A percentile compares a stretch with the other conserved stretches of the same genome.
Conservation (phyloP, 495 filamentous ascomycete genomes). For the Podospora bellae-mahoneyi region DNA sequence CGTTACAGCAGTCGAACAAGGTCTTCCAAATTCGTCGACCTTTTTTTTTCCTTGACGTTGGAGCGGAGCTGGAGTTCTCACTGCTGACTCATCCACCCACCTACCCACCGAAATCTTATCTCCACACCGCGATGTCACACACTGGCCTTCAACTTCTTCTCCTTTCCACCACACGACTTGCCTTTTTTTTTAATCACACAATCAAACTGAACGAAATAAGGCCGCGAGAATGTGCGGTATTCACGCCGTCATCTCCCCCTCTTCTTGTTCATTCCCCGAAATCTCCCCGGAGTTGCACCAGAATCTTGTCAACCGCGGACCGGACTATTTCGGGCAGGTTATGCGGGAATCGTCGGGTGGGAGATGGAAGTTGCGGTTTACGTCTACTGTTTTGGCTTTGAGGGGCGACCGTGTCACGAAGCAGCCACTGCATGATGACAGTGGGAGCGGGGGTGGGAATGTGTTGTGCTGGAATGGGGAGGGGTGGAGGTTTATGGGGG, state of each 20-base stretch:
- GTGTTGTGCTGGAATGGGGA: constrained; percentile 98
- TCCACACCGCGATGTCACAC: too few relatives aligned
- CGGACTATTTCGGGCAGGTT: constrained; percentile 49
- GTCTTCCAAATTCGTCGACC: too few relatives aligned
- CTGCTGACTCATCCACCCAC: not conserved
- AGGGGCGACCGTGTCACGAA: constrained; percentile 66
- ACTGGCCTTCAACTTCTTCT: not conserved
- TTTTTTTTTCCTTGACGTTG: not conserved
- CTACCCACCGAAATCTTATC: too few relatives aligned
- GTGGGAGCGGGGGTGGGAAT: constrained; percentile 56
- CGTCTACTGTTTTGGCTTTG: constrained; percentile 82
- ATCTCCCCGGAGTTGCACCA: constrained; percentile 32
- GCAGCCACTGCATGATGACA: constrained; percentile 67
- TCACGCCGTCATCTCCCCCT: constrained; percentile 36
- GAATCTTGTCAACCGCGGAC: constrained; percentile 46
- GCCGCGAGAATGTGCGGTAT: constrained; percentile 46
- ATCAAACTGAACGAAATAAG: not conserved
- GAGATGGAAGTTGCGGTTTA: constrained; percentile 53
- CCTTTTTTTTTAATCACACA: too few relatives aligned
- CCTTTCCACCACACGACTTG: not conserved
- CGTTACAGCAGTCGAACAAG: too few relatives aligned
- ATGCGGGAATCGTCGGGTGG: constrained; percentile 26
- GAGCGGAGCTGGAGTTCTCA: not conserved
- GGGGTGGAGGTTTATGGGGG: constrained; percentile 71
- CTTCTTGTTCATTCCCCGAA: not conserved